These are phyloP conservation scores for Rhodomyrtus psidioides DNA, from an alignment of 441 rosid species.

Conservation along the genomic window DNA sequence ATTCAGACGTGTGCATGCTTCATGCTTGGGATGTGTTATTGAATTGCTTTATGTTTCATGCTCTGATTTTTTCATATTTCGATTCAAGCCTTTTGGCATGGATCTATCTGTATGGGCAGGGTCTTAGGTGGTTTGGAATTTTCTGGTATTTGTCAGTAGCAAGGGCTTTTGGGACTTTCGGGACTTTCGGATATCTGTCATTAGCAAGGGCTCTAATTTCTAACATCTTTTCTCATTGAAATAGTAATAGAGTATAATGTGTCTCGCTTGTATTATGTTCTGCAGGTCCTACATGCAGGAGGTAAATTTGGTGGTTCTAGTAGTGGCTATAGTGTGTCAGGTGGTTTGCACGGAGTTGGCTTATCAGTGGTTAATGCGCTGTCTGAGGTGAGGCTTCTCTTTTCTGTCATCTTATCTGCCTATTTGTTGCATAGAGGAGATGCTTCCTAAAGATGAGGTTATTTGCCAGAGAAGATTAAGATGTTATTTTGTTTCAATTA, in stretches of 20 bases:
- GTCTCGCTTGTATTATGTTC: slow-evolving; percentile 1
- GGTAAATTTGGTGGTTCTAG: slow-evolving; percentile 97
- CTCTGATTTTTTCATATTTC: not conserved
- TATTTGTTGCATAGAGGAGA: not conserved
- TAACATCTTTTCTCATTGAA: not conserved
- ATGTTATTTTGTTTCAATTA: not conserved
- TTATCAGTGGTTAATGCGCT: slow-evolving; percentile 96
- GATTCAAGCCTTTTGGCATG: not conserved
- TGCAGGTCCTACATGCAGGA: slow-evolving; percentile 95
- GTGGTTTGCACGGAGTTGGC: slow-evolving; percentile 98
- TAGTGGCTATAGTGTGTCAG: slow-evolving; percentile 94
- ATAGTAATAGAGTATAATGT: not conserved
- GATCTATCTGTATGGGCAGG: not conserved
- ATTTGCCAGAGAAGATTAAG: not conserved
- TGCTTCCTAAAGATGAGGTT: not conserved
- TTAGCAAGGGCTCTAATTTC: not conserved
- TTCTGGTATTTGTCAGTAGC: not conserved
- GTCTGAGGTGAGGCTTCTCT: slow-evolving; percentile 63
- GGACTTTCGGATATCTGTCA: not conserved
- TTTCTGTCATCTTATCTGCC: not conserved
- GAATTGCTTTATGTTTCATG: not conserved
- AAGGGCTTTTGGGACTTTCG: not conserved
- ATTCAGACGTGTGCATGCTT: not conserved
- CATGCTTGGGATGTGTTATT: not conserved
- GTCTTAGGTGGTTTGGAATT: not conserved